Evolutionary conservation across 768 basidiomycete genomes (phyloP), one percentile per base, ranked within the genome.

Genomic region (Mycena leptocephala): DNA sequence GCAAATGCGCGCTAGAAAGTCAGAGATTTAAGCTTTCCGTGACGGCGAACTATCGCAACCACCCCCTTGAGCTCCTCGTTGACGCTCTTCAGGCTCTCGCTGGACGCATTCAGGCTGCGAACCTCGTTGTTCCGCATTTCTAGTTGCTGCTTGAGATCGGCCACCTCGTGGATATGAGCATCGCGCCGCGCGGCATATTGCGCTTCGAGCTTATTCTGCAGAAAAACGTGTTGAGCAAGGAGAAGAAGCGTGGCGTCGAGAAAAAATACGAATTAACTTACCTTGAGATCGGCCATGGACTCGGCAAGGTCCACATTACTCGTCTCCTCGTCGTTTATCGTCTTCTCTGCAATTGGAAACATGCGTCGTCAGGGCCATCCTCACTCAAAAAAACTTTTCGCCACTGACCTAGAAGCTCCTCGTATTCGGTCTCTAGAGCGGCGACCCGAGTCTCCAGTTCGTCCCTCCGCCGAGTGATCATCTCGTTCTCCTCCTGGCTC

Each of bases 21-120:
- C n/a, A 67, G 53, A 76, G 32, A 69, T 59, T 76, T 74, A 77
- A 61, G 61, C 65, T 70, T 55, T 76, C 59, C 71, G 71, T 78
- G 75, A 64, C 48, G 70, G 37, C 65, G 70, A 72, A 55, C 48
- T 56, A 26, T 58, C 62, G 51, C 26, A 70, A 87, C 77, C 80
- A 98, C 98, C n/a, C n/a, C n/a, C 92, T 99, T 99, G 70, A 99
- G 92, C 83, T 99, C 98, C 83, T 99, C 98, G 81, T 99, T 99
- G 76, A 98, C 95, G 81, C 95, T 94, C 88, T 98, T 97, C 80
- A 98, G 90, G 84, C 94, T 95, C 82, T 99, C 98, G 72, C 98
- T 93, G 8, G 95, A 94, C 58, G 93, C 92, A 80, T 96, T 95
- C 77, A 98, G 88, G 77, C 90, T 93, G 74, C 96, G 93, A 68